Evolutionary conservation across 2,329 filamentous ascomycete species (phyloP).

Genomic region (Neopestalotiopsis sp.): DNA sequence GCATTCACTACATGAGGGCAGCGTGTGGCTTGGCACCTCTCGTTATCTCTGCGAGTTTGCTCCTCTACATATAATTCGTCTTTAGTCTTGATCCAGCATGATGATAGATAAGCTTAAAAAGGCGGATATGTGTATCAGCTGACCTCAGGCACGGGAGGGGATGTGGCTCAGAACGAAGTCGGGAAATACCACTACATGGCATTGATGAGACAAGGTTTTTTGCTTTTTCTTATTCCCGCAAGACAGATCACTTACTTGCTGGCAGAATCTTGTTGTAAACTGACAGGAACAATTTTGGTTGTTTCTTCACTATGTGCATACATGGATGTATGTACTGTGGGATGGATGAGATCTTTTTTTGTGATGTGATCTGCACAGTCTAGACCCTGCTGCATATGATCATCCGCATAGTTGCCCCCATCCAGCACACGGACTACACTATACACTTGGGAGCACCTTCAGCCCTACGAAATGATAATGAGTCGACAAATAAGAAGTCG

Average conservation of each 20-base stretch:
- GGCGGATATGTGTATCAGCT: not conserved
- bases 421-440: not conserved
- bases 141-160: not conserved
- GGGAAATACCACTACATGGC: not conserved
- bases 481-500: not conserved
- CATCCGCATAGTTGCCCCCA: not conserved
- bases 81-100: not conserved
- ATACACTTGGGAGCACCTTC: not conserved
- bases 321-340: no score
- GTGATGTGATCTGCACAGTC: not conserved
- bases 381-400: conserved; percentile 3
- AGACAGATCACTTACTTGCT: not conserved
- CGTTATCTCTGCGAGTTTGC: no score
- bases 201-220: not conserved
- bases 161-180: not conserved
- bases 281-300: no score
- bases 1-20: no score
- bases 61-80: no score
- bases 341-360: no score
- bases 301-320: no score
- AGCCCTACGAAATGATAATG: not conserved
- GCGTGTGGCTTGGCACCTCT: no score
- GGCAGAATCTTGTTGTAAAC: not conserved
- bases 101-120: not conserved
- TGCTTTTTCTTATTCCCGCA: conserved; percentile 1